Evolutionary conservation across 805 yeast genomes (phyloP).

Genomic region (Priceomyces medius): DNA sequence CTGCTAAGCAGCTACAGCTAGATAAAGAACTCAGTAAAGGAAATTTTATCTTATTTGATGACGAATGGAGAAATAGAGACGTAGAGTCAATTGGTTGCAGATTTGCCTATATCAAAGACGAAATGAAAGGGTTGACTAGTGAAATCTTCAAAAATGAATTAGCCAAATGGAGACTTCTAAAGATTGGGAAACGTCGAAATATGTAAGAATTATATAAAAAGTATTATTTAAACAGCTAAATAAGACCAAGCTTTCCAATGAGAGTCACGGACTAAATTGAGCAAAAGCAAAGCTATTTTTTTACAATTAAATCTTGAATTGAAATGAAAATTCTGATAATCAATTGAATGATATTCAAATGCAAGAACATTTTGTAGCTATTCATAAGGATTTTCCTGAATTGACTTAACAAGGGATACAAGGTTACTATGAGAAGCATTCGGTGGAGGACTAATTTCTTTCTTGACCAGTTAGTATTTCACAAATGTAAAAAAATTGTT

Average conservation of each 20-base stretch:
- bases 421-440: constrained; percentile 46
- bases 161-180: constrained; percentile 26
- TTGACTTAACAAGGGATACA: constrained; percentile 47
- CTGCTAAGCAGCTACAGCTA: constrained; percentile 48
- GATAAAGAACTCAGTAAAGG: constrained; percentile 46
- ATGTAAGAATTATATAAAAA: no score
- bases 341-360: constrained; percentile 18
- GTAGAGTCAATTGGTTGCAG: constrained; percentile 70
- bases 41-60: constrained; percentile 61
- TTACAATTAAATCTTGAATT: constrained; percentile 1
- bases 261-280: no score
- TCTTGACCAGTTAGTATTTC: constrained; percentile 23
- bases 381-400: constrained; percentile 27
- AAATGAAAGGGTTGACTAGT: constrained; percentile 56
- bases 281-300: no score
- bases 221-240: no score
- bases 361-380: constrained; percentile 18
- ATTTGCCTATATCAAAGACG: constrained; percentile 63
- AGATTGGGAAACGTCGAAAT: no score
- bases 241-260: no score
- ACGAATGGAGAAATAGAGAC: constrained; percentile 74
- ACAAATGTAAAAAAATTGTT: background rate
- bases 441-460: constrained; percentile 47
- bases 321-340: constrained; percentile 4
- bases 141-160: constrained; percentile 49